Base-by-base conservation (phyloP, 345 rosid species). In the Citrus sinensis region DNA sequence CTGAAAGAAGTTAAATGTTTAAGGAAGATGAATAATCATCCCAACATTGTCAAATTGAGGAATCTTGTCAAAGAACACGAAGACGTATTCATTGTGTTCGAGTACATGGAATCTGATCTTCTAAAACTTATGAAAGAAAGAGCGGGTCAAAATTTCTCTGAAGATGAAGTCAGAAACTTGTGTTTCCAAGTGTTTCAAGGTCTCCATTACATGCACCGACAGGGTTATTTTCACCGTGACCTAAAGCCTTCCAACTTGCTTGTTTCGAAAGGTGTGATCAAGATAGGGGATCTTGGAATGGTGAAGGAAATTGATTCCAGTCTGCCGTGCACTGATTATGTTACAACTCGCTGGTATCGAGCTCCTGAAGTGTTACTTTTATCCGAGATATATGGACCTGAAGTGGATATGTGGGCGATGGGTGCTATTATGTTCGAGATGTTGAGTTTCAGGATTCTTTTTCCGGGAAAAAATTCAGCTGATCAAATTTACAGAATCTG, bases 71-170 rank as follows among this genome's bases (percentile, higher is more conserved):
- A 76, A 71, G 84, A 83, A 59, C 42, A 72, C 39, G 75, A 79
- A 29, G 71, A 80, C 16, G 20, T 87, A 59, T 88, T 62, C 72
- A 82, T 88, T 29, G 85, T 87, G 60, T 88, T 86, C 69, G 89
- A 88, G 67, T 88, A 76, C 83, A 86, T 88, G 88, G 86, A 84
- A n/a, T 82, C 79, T 79, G 79, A 82, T 67, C 87, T 88, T n/a
- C 76, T 80, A 56, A 83, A 87, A 54, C 81, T 87, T 14, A 83
- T 85, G 73, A 66, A 79, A 81, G 78, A 79, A 79, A 80, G 69
- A 69, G 69, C 11, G 6, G n/a, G 5, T 16, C 49, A 64, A 59
- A 40, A 51, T 67, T 87, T 46, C 79, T 74, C 87, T 0, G 90
- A 83, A 73, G 61, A 69, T 32, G 84, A 82, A 61, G 63, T 46